Base-by-base conservation (phyloP, 768 basidiomycete genomes). In the Exsudoporus frostii region DNA sequence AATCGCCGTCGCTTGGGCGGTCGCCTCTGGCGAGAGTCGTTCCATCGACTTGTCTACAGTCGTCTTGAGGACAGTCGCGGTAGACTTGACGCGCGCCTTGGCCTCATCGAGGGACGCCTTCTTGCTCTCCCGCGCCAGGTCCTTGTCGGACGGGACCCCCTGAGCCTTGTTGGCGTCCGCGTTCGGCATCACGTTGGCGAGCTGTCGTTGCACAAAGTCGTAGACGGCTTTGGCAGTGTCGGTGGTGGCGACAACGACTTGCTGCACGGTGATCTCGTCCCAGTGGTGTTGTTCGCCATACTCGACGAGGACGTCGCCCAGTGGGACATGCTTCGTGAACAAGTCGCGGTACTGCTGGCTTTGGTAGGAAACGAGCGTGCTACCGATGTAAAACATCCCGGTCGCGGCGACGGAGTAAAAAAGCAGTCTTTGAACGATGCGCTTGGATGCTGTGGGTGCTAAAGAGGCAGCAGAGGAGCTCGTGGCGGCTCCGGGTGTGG, bases 291-390 rank as follows among this genome's bases (percentile, higher is more conserved):
- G 76, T 64, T 97, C 92, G 10, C 88, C 89, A 64, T 84, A 92
- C 53, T 94, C 87, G 37, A 95, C 76, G 70, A 95, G 76, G 17
- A 80, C 65, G 56, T 86, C 80, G 27, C 85, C 93, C 36, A 90
- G 77, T 2, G 95, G 95, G 49, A 94, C 83, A 39, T 81, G 76
- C 61, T 86, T 82, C 51, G 84, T 79, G 76, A 97, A 97, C 67
- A 96, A 79, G 59, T 95, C 88, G 65, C 89, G 85, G 75, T 95
- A 97, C 2, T 75, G 69, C 59, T 85, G 86, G 69, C 81, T 85
- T 62, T 87, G 80, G 74, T 88, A 87, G 20, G 91, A 83, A 53
- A 84, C 73, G 69, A 90, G 88, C 9, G 86, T 81, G 70, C 92
- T 92, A 46, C 86, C 83, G 53, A 85, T 73, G 77, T 94, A 96